phyloP scores from a whole-genome alignment of 1,139 yeast species.

The Blastobotrys proliferans region DNA sequence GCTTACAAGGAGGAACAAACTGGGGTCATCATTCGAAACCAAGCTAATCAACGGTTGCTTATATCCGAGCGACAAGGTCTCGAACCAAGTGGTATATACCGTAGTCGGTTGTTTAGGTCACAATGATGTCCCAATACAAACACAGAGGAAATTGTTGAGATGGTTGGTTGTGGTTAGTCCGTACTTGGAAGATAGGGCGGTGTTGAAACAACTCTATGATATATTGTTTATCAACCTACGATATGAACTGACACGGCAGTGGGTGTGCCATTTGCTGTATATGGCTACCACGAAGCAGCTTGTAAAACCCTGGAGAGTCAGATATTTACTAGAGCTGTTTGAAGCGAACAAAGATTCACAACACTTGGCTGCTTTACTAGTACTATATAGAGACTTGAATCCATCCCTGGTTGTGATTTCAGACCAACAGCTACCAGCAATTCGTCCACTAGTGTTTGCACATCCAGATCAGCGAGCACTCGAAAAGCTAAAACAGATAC shows the following conservation, averaged over 20 bases:
- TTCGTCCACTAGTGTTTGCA: slow-evolving; percentile 27
- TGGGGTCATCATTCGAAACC: slow-evolving; percentile 11
- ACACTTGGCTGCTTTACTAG: slow-evolving; percentile 32
- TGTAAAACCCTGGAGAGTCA: slow-evolving; percentile 39
- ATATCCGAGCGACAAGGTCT: slow-evolving; percentile 34
- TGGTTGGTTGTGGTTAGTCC: slow-evolving; percentile 41
- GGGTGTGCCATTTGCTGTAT: slow-evolving; percentile 43
- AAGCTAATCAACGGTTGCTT: slow-evolving; percentile 30
- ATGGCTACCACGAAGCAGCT: slow-evolving; percentile 33
- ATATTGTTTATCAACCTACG: slow-evolving; percentile 43
- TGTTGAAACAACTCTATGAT: slow-evolving; percentile 33
- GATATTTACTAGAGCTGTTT: slow-evolving; percentile 35
- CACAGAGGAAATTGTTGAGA: slow-evolving; percentile 35
- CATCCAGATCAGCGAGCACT: slow-evolving; percentile 29
- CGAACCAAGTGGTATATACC: slow-evolving; percentile 26
- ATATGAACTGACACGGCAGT: slow-evolving; percentile 43
- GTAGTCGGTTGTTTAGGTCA: slow-evolving; percentile 34
- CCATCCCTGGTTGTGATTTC: slow-evolving; percentile 30
- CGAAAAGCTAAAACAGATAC: slow-evolving; percentile 13
- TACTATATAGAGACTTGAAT: slow-evolving; percentile 30
- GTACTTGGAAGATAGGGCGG: slow-evolving; percentile 28
- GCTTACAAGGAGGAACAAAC: slow-evolving; percentile 1
- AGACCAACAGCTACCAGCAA: slow-evolving; percentile 27
- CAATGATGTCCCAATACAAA: slow-evolving; percentile 13
- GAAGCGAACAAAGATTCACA: slow-evolving; percentile 34